Evolutionary conservation across 2,329 filamentous ascomycete genomes (phyloP).

Genomic region (Ophiostoma sp.): DNA sequence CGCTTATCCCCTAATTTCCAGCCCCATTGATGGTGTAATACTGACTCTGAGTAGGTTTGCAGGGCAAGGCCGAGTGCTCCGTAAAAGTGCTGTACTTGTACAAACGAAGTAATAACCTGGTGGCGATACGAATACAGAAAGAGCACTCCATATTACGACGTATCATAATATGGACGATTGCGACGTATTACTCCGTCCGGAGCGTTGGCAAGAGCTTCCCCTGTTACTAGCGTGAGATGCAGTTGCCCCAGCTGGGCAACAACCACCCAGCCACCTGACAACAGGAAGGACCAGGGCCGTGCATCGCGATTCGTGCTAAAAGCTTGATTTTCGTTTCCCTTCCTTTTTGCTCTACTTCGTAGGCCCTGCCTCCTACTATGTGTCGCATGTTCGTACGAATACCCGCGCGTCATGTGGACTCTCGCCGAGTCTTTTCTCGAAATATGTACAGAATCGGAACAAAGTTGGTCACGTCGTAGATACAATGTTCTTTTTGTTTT

Average conservation of each 20-base stretch:
- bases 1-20: not conserved
- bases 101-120: too few relatives aligned
- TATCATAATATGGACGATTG: not conserved
- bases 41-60: not conserved
- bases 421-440: too few relatives aligned
- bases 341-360: not conserved
- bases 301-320: not conserved
- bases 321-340: not conserved
- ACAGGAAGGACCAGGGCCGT: slow-evolving; percentile 4
- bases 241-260: slow-evolving; percentile 7
- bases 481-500: too few relatives aligned
- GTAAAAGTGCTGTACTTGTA: too few relatives aligned
- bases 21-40: not conserved
- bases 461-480: too few relatives aligned
- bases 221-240: not conserved
- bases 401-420: too few relatives aligned
- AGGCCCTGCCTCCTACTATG: too few relatives aligned
- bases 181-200: too few relatives aligned
- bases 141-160: not conserved
- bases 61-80: too few relatives aligned
- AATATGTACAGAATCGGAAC: too few relatives aligned
- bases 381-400: too few relatives aligned
- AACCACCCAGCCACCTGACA: slow-evolving; percentile 30
- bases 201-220: not conserved
- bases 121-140: too few relatives aligned